Evolutionary conservation across 2,329 filamentous ascomycete species (phyloP).

Genomic region (Cladobotryum mycophilum): DNA sequence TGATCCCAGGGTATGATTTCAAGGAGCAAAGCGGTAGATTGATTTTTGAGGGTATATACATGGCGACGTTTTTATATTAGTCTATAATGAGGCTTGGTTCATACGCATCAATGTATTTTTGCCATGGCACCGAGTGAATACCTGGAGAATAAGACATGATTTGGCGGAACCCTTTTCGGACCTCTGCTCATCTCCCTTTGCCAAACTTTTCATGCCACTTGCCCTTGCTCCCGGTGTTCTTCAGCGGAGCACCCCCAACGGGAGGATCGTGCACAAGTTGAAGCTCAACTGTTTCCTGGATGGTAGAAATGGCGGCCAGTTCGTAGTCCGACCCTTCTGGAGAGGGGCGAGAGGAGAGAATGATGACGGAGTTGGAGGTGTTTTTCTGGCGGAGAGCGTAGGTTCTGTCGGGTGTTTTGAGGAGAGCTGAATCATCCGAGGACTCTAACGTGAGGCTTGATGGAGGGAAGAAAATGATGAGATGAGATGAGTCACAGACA

Average conservation of each 20-base stretch:
- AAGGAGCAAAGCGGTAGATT: too few relatives aligned
- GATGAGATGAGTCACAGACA: background rate
- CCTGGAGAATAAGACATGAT: too few relatives aligned
- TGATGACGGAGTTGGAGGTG: constrained; percentile 59
- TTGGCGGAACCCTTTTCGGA: background rate
- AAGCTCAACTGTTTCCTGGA: constrained; percentile 59
- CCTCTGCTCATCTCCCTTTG: constrained; percentile 28
- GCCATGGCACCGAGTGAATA: too few relatives aligned
- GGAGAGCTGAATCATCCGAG: constrained; percentile 43
- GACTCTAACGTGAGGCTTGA: constrained; percentile 43
- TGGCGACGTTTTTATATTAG: too few relatives aligned
- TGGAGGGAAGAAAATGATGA: background rate
- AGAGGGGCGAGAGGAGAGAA: constrained; percentile 35
- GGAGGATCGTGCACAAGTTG: constrained; percentile 35
- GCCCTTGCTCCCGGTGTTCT: constrained; percentile 32
- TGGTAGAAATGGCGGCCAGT: constrained; percentile 46
- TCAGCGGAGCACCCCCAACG: constrained; percentile 22
- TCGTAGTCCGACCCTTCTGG: background rate
- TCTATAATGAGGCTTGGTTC: too few relatives aligned
- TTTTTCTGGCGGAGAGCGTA: constrained; percentile 61
- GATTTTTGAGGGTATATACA: too few relatives aligned
- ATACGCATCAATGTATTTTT: too few relatives aligned
- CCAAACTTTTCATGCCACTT: constrained; percentile 59
- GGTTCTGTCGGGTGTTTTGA: constrained; percentile 45
- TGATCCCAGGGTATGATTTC: too few relatives aligned